Conservation (phyloP, 768 basidiomycete species). For the Naematelia encephala region DNA sequence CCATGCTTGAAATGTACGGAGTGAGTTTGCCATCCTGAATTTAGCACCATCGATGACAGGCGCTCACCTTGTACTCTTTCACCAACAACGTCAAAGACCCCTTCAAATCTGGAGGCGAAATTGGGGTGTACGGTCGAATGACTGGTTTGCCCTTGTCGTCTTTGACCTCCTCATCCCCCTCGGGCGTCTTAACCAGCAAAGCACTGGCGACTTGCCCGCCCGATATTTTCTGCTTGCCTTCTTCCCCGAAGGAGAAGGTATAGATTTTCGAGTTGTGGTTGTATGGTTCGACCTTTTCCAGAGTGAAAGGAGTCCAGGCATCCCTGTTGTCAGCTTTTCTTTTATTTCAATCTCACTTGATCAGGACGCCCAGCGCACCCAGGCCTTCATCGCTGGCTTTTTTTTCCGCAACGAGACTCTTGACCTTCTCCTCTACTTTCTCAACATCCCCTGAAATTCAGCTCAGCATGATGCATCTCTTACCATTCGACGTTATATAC, state of each 20-base stretch:
- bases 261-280: conserved; percentile 91
- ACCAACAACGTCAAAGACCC: conserved; percentile 77
- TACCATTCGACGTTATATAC: conserved; percentile 1
- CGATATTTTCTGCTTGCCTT: conserved; percentile 30
- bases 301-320: conserved; percentile 62
- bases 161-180: conserved; percentile 33
- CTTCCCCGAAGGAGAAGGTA: conserved; percentile 66
- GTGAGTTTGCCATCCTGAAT: conserved; percentile 79
- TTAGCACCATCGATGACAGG: conserved; percentile 2
- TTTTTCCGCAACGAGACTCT: conserved; percentile 17
- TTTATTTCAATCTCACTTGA: conserved; percentile 25
- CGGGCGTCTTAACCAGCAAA: conserved; percentile 66
- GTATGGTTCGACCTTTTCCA: conserved; percentile 73
- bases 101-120: conserved; percentile 68
- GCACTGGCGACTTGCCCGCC: conserved; percentile 46
- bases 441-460: conserved; percentile 52
- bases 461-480: conserved; percentile 54
- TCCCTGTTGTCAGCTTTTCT: conserved; percentile 23
- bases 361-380: conserved; percentile 17
- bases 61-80: conserved; percentile 61
- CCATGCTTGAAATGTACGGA: conserved; percentile 72
- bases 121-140: conserved; percentile 88
- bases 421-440: conserved; percentile 11
- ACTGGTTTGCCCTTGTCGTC: conserved; percentile 75
- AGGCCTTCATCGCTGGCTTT: conserved; percentile 57